These are phyloP conservation scores for Trichoderma arundinaceum DNA, from an alignment of 2,329 filamentous ascomycete species.

Conservation along the genomic window DNA sequence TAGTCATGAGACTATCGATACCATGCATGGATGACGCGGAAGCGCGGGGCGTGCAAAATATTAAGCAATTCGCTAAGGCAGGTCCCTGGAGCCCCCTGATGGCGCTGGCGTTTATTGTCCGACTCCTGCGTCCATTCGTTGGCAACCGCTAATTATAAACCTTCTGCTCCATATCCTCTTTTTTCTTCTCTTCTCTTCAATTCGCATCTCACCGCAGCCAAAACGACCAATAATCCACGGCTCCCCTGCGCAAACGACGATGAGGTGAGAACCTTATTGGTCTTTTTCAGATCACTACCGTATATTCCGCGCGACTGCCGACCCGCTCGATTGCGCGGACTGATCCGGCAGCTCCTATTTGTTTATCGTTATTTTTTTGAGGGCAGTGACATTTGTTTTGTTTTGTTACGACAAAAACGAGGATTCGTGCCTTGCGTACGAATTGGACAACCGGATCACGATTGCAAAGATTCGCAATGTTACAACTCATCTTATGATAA, in stretches of 20 bases:
- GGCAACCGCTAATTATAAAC: background rate
- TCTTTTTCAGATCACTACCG: background rate
- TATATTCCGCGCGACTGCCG: background rate
- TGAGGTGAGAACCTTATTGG: conserved; percentile 15
- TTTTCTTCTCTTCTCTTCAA: background rate
- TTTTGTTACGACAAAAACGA: conserved; percentile 16
- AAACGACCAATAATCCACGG: background rate
- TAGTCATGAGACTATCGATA: no score
- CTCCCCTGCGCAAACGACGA: background rate
- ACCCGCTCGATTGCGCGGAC: background rate
- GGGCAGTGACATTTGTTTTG: background rate
- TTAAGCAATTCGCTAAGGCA: conserved; percentile 27
- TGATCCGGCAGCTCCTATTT: conserved; percentile 1
- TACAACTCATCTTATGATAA: conserved; percentile 3
- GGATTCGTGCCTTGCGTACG: background rate
- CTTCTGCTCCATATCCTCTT: background rate
- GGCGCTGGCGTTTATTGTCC: background rate
- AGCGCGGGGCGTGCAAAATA: conserved; percentile 14
- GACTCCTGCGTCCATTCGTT: conserved; percentile 1
- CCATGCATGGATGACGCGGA: conserved; percentile 15
- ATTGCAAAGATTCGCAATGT: conserved; percentile 16
- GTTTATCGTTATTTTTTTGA: background rate
- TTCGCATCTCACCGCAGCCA: background rate
- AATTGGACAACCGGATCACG: background rate
- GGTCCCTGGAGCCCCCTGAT: conserved; percentile 13